These are phyloP conservation scores for Alternaria postmessia DNA, from an alignment of 2,329 filamentous ascomycete genomes.

Conservation along the genomic window DNA sequence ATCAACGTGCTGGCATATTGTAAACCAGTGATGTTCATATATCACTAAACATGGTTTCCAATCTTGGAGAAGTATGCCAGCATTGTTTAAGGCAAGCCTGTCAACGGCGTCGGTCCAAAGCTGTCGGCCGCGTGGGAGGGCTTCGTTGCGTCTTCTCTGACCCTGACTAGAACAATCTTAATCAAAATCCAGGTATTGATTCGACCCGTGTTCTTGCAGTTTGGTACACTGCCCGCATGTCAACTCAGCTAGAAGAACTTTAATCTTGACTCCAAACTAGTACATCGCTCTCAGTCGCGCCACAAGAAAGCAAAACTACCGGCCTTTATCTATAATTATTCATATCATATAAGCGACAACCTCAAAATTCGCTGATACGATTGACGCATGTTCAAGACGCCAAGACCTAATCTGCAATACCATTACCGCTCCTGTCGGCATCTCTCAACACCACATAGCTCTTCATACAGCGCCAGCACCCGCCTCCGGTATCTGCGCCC, in stretches of 20 bases:
- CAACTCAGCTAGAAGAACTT: neutral
- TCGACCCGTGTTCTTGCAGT: neutral
- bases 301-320: neutral
- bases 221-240: neutral
- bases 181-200: neutral
- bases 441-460: neutral
- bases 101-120: neutral
- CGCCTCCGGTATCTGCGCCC: constrained; percentile 28
- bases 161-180: neutral
- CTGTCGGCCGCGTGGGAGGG: neutral
- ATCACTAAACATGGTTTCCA: neutral
- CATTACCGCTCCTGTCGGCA: neutral
- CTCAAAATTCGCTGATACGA: no score
- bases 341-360: no score
- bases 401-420: neutral
- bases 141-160: neutral
- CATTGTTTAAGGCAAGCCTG: neutral
- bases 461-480: constrained; percentile 29
- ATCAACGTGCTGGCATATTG: neutral
- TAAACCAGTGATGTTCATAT: neutral
- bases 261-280: neutral
- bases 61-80: neutral
- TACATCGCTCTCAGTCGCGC: neutral
- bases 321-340: no score
- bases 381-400: no score